Conservation (phyloP, 2,329 filamentous ascomycete species). For the Plectosphaerella sp. region DNA sequence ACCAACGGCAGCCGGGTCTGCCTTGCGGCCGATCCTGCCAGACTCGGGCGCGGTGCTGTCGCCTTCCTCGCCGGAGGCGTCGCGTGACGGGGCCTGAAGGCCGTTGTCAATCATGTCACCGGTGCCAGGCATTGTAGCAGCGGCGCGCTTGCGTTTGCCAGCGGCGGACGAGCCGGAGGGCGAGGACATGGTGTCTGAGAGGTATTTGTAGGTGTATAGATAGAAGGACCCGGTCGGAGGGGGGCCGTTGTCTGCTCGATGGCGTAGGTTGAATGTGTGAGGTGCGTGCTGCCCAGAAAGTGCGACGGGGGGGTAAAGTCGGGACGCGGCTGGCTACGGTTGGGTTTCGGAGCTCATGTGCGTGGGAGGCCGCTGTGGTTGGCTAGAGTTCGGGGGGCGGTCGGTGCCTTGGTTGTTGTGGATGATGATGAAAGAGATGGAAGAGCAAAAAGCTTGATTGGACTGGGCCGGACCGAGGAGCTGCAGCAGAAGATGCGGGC, state of each 20-base stretch:
- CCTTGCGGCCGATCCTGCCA: constrained; percentile 50
- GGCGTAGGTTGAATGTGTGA: background rate
- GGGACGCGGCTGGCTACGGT: constrained; percentile 1
- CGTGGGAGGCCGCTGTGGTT: background rate
- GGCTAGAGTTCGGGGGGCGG: background rate
- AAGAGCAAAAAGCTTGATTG: constrained; percentile 1
- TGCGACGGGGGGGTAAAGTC: background rate
- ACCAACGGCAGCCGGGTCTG: constrained; percentile 38
- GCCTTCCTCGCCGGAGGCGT: constrained; percentile 78
- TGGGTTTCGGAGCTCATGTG: background rate
- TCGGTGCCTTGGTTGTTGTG: constrained; percentile 1
- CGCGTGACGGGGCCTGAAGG: constrained; percentile 68
- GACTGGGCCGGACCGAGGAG: background rate
- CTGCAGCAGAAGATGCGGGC: background rate
- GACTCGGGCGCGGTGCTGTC: constrained; percentile 66
- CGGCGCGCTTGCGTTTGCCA: constrained; percentile 78
- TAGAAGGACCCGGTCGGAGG: background rate
- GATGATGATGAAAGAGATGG: constrained; percentile 1
- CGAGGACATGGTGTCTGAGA: constrained; percentile 50
- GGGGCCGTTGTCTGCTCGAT: background rate
- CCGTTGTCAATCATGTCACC: constrained; percentile 46
- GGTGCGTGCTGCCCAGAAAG: background rate
- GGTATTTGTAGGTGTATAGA: background rate
- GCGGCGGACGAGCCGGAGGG: constrained; percentile 47
- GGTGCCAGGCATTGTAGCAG: constrained; percentile 39